These are phyloP conservation scores for Russula abietina DNA, from an alignment of 768 basidiomycete genomes.

Conservation along the genomic window DNA sequence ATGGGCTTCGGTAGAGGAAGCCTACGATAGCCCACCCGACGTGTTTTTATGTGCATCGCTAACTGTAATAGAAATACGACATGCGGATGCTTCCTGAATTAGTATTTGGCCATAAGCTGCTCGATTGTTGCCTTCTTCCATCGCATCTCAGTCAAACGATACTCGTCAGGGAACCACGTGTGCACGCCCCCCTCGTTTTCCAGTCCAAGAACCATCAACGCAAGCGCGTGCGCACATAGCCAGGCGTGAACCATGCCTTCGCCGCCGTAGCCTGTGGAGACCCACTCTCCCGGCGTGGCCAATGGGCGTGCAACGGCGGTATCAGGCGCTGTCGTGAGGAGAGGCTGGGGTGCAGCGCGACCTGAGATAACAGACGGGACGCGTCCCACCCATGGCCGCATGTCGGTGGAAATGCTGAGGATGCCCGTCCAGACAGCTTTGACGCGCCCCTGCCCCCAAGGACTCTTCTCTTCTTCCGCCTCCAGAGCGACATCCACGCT, in stretches of 20 bases:
- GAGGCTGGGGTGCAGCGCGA: conserved; percentile 2
- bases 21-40: background rate
- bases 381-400: conserved; percentile 64
- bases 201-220: conserved; percentile 49
- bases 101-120: conserved; percentile 27
- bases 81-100: background rate
- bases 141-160: conserved; percentile 43
- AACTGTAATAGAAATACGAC: background rate
- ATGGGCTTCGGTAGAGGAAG: background rate
- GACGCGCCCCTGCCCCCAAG: conserved; percentile 42
- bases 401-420: conserved; percentile 54
- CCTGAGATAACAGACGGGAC: conserved; percentile 47
- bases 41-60: background rate
- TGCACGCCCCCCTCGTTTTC: conserved; percentile 32
- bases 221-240: conserved; percentile 54
- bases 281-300: conserved; percentile 57
- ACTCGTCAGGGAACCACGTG: conserved; percentile 47
- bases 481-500: conserved; percentile 28
- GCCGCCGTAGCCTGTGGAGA: conserved; percentile 62
- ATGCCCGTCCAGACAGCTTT: conserved; percentile 62
- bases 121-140: conserved; percentile 43
- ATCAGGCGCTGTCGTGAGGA: conserved; percentile 9
- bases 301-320: background rate
- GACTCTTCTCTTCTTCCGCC: conserved; percentile 18
- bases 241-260: conserved; percentile 74